Percentiles rank a stretch among this genome's conserved stretches.
Evolutionary conservation across 2,329 filamentous ascomycete genomes (phyloP).

Genomic region (Ophiostoma himal-ulmi): DNA sequence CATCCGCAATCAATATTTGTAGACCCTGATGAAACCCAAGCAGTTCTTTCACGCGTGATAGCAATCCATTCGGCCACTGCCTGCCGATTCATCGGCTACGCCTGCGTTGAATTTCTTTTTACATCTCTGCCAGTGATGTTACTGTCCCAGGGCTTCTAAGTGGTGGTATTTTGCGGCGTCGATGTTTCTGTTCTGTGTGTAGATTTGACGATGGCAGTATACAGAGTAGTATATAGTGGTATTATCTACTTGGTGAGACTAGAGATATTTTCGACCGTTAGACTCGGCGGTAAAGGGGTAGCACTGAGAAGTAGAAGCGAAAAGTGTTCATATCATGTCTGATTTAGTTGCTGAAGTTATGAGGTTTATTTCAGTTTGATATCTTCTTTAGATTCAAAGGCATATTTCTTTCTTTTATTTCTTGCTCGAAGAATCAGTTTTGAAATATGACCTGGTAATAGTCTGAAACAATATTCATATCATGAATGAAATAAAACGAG

Average conservation of each 20-base stretch:
- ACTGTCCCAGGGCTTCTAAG: background rate
- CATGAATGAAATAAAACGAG: too few relatives aligned
- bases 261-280: background rate
- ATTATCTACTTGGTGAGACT: background rate
- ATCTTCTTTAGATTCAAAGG: too few relatives aligned
- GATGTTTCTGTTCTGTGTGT: background rate
- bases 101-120: background rate
- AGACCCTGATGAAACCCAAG: background rate
- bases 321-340: background rate
- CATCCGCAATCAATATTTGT: background rate
- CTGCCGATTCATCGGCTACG: background rate
- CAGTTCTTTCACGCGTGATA: background rate
- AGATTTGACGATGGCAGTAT: background rate
- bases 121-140: background rate
- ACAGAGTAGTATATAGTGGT: background rate
- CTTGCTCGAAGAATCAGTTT: too few relatives aligned
- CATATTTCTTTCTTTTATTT: too few relatives aligned
- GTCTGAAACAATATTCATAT: too few relatives aligned
- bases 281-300: background rate
- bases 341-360: background rate
- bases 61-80: background rate
- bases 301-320: background rate
- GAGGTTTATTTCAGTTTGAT: background rate
- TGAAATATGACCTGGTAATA: too few relatives aligned
- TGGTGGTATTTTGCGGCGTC: background rate